Base-by-base conservation (phyloP, 192 early-diverging fungal genomes). In the Coemansia nantahalensis region DNA sequence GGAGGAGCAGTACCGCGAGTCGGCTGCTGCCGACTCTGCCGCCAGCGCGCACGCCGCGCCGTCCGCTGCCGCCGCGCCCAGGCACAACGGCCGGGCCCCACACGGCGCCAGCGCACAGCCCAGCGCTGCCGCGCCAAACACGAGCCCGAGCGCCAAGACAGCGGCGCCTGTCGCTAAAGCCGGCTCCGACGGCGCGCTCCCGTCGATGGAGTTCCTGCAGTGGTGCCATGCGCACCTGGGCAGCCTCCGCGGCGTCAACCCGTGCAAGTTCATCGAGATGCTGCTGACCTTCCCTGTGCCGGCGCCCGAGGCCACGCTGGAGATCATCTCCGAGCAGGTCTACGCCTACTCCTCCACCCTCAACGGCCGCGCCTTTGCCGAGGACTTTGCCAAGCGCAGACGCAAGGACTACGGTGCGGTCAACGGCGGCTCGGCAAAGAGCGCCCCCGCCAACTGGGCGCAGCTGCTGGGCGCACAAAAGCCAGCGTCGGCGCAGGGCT, bases 211-310 rank as follows among this genome's bases (percentile, higher is more conserved):
- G 16, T 91, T 91, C 65, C 50, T 85, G 40, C 70, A 78, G 45
- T 91, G 89, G 89, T 86, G 84, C 66, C 65, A 82, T 38, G 59
- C 82, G 23, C 71, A 82, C 14, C 65, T 91, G 33, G 80, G 77
- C 56, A 80, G 77, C 39, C 67, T 86, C 8, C 82, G 79, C 43
- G 79, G 82, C 54, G 79, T 80, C 42, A 42, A 61, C 72, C 61
- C 70, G 11, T 82, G 84, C 40, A 88, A 91, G 42, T 89, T 89
- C 45, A 82, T 91, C 44, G 74, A 83, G 58, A 84, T 91, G 79
- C 65, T 91, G 34, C 60, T 91, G 39, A 81, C 86, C 7, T 91
- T 91, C 71, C 85, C 86, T 2, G 46, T 84, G 39, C 80, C 88
- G 56, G 67, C 69, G 8, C 71, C 82, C 31, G 79, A 83, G 5